Conservation (phyloP, 345 rosid genomes). For the Kandelia obovata region DNA sequence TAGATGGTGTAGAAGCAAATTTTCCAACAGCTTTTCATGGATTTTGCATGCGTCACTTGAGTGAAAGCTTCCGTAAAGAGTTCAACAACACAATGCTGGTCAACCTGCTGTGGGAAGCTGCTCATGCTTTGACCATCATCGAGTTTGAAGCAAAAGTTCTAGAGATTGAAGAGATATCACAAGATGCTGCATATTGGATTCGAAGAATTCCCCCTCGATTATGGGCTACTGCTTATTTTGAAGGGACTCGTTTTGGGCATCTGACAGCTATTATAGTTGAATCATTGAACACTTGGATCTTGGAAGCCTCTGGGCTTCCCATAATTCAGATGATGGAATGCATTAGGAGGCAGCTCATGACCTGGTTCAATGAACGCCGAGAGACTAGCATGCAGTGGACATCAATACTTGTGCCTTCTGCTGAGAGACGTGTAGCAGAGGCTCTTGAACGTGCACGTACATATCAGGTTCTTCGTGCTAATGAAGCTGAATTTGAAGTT, state of each 20-base stretch:
- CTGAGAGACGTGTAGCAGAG: conserved; percentile 81
- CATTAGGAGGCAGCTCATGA: conserved; percentile 95
- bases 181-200: conserved; percentile 94
- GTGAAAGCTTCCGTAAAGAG: conserved; percentile 92
- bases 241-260: conserved; percentile 89
- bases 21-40: conserved; percentile 98
- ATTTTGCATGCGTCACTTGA: conserved; percentile 91
- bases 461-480: conserved; percentile 86
- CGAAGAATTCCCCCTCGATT: conserved; percentile 84
- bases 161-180: conserved; percentile 88
- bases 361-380: conserved; percentile 94
- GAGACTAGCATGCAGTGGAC: conserved; percentile 97
- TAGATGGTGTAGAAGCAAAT: conserved; percentile 86
- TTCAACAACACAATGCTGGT: conserved; percentile 89
- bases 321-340: conserved; percentile 99
- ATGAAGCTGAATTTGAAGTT: conserved; percentile 94
- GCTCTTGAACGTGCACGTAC: conserved; percentile 84
- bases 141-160: conserved; percentile 87
- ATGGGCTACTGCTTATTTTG: conserved; percentile 97
- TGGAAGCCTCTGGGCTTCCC: conserved; percentile 95
- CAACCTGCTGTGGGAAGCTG: conserved; percentile 92
- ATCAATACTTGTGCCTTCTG: conserved; percentile 88
- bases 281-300: conserved; percentile 79
- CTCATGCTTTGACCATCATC: conserved; percentile 80
- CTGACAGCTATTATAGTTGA: conserved; percentile 84